Percentiles rank a stretch among this genome's conserved stretches.
Evolutionary conservation across 495 filamentous ascomycete genomes (phyloP).

Genomic region (Talaromyces nanjingensis): DNA sequence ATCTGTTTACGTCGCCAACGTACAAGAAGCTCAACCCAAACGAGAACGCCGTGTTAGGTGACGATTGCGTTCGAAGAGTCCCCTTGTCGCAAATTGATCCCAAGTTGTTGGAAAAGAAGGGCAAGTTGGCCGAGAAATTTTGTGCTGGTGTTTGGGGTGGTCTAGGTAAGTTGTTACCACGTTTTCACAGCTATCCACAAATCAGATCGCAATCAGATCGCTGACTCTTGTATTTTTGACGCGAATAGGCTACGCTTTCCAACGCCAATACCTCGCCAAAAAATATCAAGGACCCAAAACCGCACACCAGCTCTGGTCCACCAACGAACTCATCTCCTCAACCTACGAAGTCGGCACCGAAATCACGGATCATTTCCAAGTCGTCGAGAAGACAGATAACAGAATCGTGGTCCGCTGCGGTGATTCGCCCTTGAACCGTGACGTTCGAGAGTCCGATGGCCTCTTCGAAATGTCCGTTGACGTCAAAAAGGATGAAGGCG

Average conservation of each 20-base stretch:
- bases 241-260: constrained; percentile 51
- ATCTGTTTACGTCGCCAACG: constrained; percentile 50
- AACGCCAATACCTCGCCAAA: constrained; percentile 52
- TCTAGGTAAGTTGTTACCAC: constrained; percentile 37
- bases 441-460: constrained; percentile 56
- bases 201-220: neutral
- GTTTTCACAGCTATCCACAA: neutral
- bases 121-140: constrained; percentile 53
- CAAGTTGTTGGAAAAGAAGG: constrained; percentile 53
- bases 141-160: constrained; percentile 62
- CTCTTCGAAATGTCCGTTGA: constrained; percentile 62
- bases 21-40: constrained; percentile 55
- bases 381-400: constrained; percentile 56
- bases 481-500: constrained; percentile 50
- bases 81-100: constrained; percentile 58
- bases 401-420: constrained; percentile 60
- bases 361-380: constrained; percentile 73
- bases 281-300: constrained; percentile 60
- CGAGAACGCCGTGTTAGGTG: constrained; percentile 52
- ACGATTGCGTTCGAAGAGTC: constrained; percentile 55
- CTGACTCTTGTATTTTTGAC: neutral
- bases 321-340: constrained; percentile 42
- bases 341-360: constrained; percentile 56
- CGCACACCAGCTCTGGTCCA: constrained; percentile 55
- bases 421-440: constrained; percentile 52